Conservation (phyloP, 805 yeast genomes). For the Schwanniomyces sp. region DNA sequence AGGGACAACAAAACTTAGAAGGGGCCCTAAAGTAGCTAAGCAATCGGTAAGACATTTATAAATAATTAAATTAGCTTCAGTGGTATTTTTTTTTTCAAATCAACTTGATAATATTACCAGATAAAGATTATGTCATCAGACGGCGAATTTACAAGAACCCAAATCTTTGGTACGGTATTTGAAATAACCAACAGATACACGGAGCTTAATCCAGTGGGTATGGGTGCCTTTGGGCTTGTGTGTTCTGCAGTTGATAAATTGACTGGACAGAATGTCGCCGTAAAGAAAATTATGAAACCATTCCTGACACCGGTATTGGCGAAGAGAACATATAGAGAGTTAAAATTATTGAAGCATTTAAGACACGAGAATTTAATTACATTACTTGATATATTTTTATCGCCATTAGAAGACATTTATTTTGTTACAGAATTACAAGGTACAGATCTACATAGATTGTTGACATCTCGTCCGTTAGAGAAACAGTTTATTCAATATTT, state of each 20-base stretch:
- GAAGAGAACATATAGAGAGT: slow-evolving; percentile 93
- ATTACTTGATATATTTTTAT: slow-evolving; percentile 87
- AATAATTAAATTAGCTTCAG: background rate
- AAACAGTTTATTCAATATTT: slow-evolving; percentile 96
- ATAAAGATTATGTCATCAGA: slow-evolving; percentile 34
- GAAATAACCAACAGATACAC: slow-evolving; percentile 89
- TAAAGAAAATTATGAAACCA: slow-evolving; percentile 97
- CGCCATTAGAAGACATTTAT: slow-evolving; percentile 93
- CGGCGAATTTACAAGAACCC: slow-evolving; percentile 66
- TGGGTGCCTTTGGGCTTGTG: slow-evolving; percentile 99
- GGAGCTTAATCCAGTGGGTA: slow-evolving; percentile 95
- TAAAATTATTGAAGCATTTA: slow-evolving; percentile 87
- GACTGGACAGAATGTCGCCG: slow-evolving; percentile 92
- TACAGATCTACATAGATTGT: slow-evolving; percentile 87
- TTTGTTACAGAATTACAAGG: slow-evolving; percentile 97
- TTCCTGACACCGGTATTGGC: slow-evolving; percentile 93
- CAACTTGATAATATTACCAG: background rate
- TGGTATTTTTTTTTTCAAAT: background rate
- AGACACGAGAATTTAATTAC: slow-evolving; percentile 94
- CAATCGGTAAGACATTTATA: background rate
- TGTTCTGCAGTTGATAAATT: slow-evolving; percentile 93
- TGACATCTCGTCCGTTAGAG: slow-evolving; percentile 91
- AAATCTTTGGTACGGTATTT: slow-evolving; percentile 92
- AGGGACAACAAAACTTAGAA: background rate
- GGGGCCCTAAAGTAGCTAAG: background rate